Conservation (phyloP, 495 filamentous ascomycete species). For the Tuber magnatum region DNA sequence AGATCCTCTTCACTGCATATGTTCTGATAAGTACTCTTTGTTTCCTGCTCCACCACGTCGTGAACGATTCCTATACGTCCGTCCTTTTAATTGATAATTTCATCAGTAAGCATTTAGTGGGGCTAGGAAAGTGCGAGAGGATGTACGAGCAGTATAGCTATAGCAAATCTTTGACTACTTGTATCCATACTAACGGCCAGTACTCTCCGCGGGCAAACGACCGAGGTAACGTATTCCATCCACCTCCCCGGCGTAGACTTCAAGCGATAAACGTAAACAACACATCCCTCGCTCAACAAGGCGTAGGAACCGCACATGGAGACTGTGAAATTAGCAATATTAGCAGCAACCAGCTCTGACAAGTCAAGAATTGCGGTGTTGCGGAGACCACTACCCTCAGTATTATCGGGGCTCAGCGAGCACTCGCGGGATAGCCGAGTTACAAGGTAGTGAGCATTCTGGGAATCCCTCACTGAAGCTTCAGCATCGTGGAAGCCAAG, state of each 20-base stretch:
- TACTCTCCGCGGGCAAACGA: slow-evolving; percentile 56
- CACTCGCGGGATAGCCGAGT: slow-evolving; percentile 57
- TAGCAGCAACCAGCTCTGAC: slow-evolving; percentile 27
- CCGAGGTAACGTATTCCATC: slow-evolving; percentile 28
- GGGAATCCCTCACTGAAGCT: slow-evolving; percentile 42
- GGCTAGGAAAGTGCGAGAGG: background rate
- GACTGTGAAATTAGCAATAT: slow-evolving; percentile 29
- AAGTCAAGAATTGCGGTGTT: slow-evolving; percentile 40
- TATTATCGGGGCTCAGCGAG: slow-evolving; percentile 49
- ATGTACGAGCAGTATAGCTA: slow-evolving; percentile 54
- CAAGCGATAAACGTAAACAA: slow-evolving; percentile 58
- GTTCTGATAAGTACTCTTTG: slow-evolving; percentile 47
- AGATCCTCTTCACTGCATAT: slow-evolving; percentile 60
- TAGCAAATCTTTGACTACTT: slow-evolving; percentile 49
- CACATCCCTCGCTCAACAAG: slow-evolving; percentile 51
- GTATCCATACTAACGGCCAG: slow-evolving; percentile 61
- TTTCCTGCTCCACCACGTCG: slow-evolving; percentile 46
- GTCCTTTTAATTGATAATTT: slow-evolving; percentile 33
- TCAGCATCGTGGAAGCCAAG: slow-evolving; percentile 56
- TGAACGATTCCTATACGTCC: slow-evolving; percentile 59
- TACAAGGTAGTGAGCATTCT: slow-evolving; percentile 46
- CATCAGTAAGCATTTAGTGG: background rate
- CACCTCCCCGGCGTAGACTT: slow-evolving; percentile 33
- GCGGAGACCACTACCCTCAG: slow-evolving; percentile 44
- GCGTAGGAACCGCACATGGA: slow-evolving; percentile 54